Base-by-base conservation (phyloP, 2,329 filamentous ascomycete genomes). In the Fusarium duplospermum region DNA sequence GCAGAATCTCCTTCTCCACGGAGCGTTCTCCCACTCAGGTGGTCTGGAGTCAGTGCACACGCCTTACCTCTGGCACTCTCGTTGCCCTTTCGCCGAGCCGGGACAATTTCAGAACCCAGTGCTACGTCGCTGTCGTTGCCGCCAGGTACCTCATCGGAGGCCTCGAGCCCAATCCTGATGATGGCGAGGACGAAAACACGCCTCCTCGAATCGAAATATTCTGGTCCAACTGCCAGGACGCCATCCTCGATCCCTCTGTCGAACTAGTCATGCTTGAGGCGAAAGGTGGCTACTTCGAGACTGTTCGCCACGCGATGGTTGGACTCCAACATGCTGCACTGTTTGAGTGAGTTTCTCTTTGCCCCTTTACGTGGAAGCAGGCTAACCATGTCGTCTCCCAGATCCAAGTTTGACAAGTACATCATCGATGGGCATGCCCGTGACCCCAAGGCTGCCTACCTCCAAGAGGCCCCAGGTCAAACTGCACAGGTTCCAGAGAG, bases 261-360 rank as follows among this genome's bases (percentile, higher is more conserved):
- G 90, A 93, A 75, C 92, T 91, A 81, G 82, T 95, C 13, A 97
- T 98, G 93, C 84, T 98, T 0, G 94, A 98, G 78, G 88, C 93
- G 1, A 88, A 91, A 4, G 82, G 82, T 0, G 92, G 93, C 1
- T 97, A 95, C 79, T 98, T 90, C 72, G 95, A 98, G 80, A 90
- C 93, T 0, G 87, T 90, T 40, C 88, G 93, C 0, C 90, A 97
- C 79, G 92, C 91, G 0, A 86, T 98, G 79, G 84, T 89, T 16
- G 92, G 93, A 0, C 82, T 98, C 2, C 94, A 98, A 65, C 83
- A 83, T 86, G 90, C 82, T 80, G 82, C 83, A 4, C 63, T 62
- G 89, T 82, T 87, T 82, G 81, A 70, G 91, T 93, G 82, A 82
- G 83, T 82, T 85, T 72, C 73, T 80, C 20, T 33, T 10, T 22